Conservation (phyloP, 345 rosid genomes). For the Sisymbrium altissimum region DNA sequence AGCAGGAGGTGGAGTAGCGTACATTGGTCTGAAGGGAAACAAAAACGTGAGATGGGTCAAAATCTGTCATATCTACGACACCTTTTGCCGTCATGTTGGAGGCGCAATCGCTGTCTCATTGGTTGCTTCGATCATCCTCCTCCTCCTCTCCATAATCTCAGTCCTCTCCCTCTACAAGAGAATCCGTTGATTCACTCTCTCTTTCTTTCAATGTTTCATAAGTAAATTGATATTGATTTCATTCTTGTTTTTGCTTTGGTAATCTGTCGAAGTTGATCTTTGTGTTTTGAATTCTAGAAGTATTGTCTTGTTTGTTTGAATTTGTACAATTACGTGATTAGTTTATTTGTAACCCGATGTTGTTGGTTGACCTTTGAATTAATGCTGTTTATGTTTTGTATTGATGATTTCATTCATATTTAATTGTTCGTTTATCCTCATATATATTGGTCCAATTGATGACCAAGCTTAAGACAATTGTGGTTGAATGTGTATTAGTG, state of each 20-base stretch:
- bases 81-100: slow-evolving; percentile 57
- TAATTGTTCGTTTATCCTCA: too few relatives aligned
- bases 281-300: neutral
- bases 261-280: slow-evolving; percentile 9
- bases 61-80: slow-evolving; percentile 50
- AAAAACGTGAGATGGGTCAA: slow-evolving; percentile 41
- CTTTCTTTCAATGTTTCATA: neutral
- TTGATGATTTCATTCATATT: neutral
- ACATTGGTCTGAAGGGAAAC: slow-evolving; percentile 70
- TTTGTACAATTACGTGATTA: slow-evolving; percentile 16
- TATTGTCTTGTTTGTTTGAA: neutral
- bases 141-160: slow-evolving; percentile 58
- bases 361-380: neutral
- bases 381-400: slow-evolving; percentile 6
- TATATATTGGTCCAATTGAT: too few relatives aligned
- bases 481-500: neutral
- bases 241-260: slow-evolving; percentile 12
- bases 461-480: neutral
- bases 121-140: slow-evolving; percentile 57
- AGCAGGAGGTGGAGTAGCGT: slow-evolving; percentile 68
- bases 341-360: slow-evolving; percentile 2
- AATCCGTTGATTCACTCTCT: slow-evolving; percentile 32
- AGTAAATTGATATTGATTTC: neutral
- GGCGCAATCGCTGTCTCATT: slow-evolving; percentile 45
- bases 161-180: slow-evolving; percentile 42